Evolutionary conservation across 441 rosid species (phyloP), one percentile per base, ranked within the genome.

Genomic region (Kokia cookei): DNA sequence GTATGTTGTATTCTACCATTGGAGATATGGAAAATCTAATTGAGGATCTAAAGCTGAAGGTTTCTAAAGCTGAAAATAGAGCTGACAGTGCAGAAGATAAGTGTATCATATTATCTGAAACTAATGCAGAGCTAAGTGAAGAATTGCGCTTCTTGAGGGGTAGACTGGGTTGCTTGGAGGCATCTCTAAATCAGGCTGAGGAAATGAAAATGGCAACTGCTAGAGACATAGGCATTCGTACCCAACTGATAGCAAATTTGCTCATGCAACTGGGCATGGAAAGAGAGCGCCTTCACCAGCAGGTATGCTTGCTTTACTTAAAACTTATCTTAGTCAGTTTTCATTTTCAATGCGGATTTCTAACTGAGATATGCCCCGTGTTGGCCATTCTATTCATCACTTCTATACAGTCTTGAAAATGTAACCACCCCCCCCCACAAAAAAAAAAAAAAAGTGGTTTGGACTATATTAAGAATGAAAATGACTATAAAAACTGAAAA

Each of bases 201-300:
- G 96, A 92, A 81, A 81, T 77, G 74, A 93, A 91, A 84, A 63
- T 84, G 75, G 82, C 81, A 26, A 84, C 90, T 19, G 89, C 93
- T 42, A 90, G 88, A 83, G 95, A 88, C 83, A 91, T 96, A 66
- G 77, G 80, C 51, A 40, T 84, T 51, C 94, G 78, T 73, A 80
- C 93, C 76, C 89, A 88, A 86, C 84, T 87, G 77, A 90, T 96
- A 78, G 85, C 86, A 22, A 91, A 92, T 80, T 75, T 93, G 77
- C 86, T 96, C 71, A 81, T 91, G 90, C 96, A 82, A 77, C 80
- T 96, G 65, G 89, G 93, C 63, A 59, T 84, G 32, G 98, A 93
- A 86, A 89, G 98, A 81, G 97, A 93, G 73, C 94, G 90, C 45
- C 96, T 96, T 73, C 89, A 85, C 77, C 88, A 82, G 81, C 96